Percentiles rank a stretch among this genome's conserved stretches.
Evolutionary conservation across 306 rosid species (phyloP).

Genomic region (Potentilla sterilis): DNA sequence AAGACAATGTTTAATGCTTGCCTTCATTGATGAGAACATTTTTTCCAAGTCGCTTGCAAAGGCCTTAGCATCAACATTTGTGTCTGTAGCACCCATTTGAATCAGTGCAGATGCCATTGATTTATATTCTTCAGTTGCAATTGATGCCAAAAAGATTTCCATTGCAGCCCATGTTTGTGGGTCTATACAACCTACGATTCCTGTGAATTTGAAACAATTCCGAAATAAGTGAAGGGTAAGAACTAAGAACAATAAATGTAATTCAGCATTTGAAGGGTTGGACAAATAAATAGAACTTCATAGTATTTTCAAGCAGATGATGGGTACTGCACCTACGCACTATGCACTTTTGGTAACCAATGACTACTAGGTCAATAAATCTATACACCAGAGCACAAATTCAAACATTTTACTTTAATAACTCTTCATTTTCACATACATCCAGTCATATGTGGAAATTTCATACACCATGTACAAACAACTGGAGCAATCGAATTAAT

Average conservation of each 20-base stretch:
- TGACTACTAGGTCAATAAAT: not conserved
- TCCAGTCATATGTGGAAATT: not conserved
- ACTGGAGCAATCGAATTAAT: not conserved
- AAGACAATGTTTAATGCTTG: constrained; percentile 28
- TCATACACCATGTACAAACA: not conserved
- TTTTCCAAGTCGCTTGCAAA: constrained; percentile 79
- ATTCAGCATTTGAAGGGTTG: not conserved
- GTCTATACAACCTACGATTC: constrained; percentile 91
- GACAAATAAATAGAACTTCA: not conserved
- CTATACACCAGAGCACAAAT: not conserved
- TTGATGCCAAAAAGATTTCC: constrained; percentile 89
- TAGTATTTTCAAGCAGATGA: not conserved
- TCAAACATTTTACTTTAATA: not conserved
- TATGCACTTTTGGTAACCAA: not conserved
- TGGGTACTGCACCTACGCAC: not conserved
- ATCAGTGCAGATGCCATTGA: constrained; percentile 90
- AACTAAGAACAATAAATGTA: not conserved
- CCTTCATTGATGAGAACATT: constrained; percentile 85
- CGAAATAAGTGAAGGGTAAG: not conserved
- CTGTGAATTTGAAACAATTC: constrained; percentile 35
- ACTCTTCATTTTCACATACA: not conserved
- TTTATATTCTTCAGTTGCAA: constrained; percentile 82
- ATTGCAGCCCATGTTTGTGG: constrained; percentile 95
- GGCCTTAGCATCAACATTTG: constrained; percentile 62
- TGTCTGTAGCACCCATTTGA: constrained; percentile 91